Base-by-base conservation (phyloP, 2,329 filamentous ascomycete genomes). In the Coccinonectria pachysandricola region DNA sequence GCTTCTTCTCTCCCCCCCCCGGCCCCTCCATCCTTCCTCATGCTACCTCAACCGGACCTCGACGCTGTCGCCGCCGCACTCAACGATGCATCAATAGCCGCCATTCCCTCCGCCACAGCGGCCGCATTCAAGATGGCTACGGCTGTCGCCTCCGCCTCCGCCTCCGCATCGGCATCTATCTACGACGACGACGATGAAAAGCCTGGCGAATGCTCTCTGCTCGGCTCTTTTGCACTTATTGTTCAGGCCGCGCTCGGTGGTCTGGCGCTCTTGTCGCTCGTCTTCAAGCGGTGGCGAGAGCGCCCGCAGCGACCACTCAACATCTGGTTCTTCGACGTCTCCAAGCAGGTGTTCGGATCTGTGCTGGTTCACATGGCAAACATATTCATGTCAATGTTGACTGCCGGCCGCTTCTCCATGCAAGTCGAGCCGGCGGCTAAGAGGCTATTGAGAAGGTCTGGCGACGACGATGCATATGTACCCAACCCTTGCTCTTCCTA, bases 401-500 rank as follows among this genome's bases (percentile, higher is more conserved):
- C 85, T 1, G 88, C 83, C 28, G 87, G 86, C 3, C 76, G 82
- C 45, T 80, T 96, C 45, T 73, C 72, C 30, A 69, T 84, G 16
- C 71, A 71, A 42, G 54, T 76, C 18, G 63, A 65, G 18, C 59
- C 69, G 6, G 46, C 56, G 17, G 51, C 52, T 13, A 49, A 56
- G 18, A 57, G 42, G 36, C 50, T 56, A 27, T 36, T 62, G n/a
- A 49, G 48, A 29, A 52, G 57, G 36, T 57, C 57, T n/a, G 64
- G 70, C 23, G 65, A 66, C 6, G 58, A 59, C 3, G 10, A 19
- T n/a, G n/a, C n/a, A 19, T 82, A 82, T 40, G 64, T 66, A 32
- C 87, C 91, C 6, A 98, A 98, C 44, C 91, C 91, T 7, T 98
- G 91, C 60, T 94, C 86, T 2, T 96, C 93, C 50, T 98, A 98